phyloP scores from a whole-genome alignment of 2,329 filamentous ascomycete genomes.

The Penicillium sp. region DNA sequence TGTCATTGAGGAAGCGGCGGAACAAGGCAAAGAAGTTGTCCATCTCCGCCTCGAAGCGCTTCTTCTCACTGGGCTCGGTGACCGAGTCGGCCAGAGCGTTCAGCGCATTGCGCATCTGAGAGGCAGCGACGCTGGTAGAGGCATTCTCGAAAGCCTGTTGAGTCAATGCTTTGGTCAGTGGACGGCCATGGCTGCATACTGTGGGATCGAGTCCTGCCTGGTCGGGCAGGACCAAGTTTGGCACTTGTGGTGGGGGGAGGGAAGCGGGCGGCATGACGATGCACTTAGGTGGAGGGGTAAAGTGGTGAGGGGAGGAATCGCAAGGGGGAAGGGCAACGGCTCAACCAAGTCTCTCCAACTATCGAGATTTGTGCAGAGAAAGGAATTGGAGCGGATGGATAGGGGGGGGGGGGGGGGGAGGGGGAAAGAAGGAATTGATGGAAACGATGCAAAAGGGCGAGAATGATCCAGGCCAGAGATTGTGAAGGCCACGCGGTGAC shows the following conservation, averaged over 20 bases:
- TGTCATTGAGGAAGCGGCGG: constrained; percentile 96
- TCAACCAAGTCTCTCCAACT: not conserved
- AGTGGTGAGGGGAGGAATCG: no score
- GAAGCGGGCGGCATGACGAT: not conserved
- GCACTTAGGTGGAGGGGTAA: not conserved
- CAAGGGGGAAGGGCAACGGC: no score
- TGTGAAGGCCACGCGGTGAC: no score
- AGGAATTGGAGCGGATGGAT: not conserved
- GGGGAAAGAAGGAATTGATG: not conserved
- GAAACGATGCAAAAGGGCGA: no score
- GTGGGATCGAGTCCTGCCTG: constrained; percentile 2
- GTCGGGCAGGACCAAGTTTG: not conserved
- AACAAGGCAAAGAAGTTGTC: constrained; percentile 99
- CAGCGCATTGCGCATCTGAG: constrained; percentile 97
- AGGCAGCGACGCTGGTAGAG: constrained; percentile 93
- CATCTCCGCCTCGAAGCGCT: constrained; percentile 97
- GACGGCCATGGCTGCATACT: not conserved
- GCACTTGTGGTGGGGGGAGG: not conserved
- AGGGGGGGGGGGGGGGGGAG: no score
- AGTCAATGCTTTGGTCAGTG: constrained; percentile 7
- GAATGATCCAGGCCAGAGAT: no score
- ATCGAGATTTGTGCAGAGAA: not conserved
- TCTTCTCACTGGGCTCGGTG: constrained; percentile 64
- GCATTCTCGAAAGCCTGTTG: constrained; percentile 95
- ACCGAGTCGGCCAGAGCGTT: constrained; percentile 89